Conservation (phyloP, 2,329 filamentous ascomycete genomes). For the Pyrenophora teres region DNA sequence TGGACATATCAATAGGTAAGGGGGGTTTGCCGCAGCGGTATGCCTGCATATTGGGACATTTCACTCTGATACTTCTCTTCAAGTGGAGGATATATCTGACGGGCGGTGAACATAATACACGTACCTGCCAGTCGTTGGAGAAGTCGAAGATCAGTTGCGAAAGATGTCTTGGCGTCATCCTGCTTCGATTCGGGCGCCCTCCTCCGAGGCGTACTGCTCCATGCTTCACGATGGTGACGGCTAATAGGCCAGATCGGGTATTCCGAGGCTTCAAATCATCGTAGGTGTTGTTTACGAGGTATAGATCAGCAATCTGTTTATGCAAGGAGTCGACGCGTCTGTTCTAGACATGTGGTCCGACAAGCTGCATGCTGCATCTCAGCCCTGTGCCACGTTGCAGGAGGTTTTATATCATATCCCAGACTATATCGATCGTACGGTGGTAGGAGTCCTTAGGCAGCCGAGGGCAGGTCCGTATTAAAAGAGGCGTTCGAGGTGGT, state of each 20-base stretch:
- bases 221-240: background rate
- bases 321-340: constrained; percentile 1
- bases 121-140: background rate
- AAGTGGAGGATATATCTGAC: background rate
- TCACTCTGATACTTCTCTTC: background rate
- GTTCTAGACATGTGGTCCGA: background rate
- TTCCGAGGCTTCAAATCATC: background rate
- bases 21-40: background rate
- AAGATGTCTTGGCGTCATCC: background rate
- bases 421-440: background rate
- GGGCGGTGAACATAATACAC: background rate
- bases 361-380: background rate
- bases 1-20: background rate
- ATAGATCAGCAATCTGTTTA: background rate
- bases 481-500: background rate
- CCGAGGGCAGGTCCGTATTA: background rate
- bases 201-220: background rate
- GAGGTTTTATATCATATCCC: background rate
- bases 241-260: background rate
- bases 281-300: too few species aligned
- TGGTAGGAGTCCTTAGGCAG: background rate
- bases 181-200: background rate
- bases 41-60: background rate
- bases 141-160: background rate
- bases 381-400: background rate